Conservation (phyloP, 129 eudicot species). For the Centella asiatica region DNA sequence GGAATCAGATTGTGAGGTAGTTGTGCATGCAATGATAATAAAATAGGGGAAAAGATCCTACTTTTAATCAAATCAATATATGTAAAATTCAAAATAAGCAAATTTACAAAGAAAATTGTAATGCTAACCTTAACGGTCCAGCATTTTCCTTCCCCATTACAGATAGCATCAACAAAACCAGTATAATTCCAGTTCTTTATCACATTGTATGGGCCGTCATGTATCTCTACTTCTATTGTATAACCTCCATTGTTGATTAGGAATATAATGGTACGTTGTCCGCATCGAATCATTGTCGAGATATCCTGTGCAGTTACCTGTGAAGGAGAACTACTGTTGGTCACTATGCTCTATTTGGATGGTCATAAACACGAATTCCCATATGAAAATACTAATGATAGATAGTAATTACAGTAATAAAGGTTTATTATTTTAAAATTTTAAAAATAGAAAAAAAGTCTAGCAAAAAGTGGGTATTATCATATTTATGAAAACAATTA, state of each 20-base stretch:
- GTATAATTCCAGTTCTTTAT: slow-evolving; percentile 91
- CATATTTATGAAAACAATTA: neutral
- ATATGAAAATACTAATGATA: no score
- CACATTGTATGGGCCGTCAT: slow-evolving; percentile 90
- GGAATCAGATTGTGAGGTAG: neutral
- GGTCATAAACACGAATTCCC: neutral
- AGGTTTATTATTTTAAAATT: no score
- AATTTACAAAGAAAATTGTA: no score
- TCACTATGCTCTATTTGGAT: neutral
- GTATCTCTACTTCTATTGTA: slow-evolving; percentile 93
- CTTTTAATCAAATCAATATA: neutral
- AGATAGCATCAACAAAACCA: slow-evolving; percentile 71
- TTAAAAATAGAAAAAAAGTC: no score
- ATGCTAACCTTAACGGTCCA: slow-evolving; percentile 75
- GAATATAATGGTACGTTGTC: slow-evolving; percentile 41
- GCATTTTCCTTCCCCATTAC: slow-evolving; percentile 74
- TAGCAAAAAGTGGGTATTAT: no score
- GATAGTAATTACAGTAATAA: no score
- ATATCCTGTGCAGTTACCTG: slow-evolving; percentile 50
- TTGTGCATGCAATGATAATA: neutral
- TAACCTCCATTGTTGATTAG: slow-evolving; percentile 91
- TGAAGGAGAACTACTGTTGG: neutral
- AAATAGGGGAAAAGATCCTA: no score
- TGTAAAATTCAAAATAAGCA: neutral
- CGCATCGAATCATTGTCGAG: slow-evolving; percentile 56